Evolutionary conservation across 2,329 filamentous ascomycete species (phyloP).

Genomic region (Eutypella sp.): DNA sequence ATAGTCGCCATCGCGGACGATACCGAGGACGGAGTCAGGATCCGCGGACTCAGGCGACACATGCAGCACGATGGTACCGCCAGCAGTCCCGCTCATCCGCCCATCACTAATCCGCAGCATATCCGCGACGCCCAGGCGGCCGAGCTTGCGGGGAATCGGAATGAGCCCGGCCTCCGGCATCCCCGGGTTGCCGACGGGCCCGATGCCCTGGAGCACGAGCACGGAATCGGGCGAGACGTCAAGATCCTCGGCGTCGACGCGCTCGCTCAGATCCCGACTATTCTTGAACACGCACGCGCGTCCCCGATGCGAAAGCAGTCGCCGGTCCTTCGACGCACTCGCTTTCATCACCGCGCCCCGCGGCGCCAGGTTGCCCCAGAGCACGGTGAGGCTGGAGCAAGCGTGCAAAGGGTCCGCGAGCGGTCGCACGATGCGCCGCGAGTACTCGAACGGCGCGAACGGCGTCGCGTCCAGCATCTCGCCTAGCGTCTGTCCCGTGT

Average conservation of each 20-base stretch:
- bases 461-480: conserved; percentile 67
- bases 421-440: conserved; percentile 54
- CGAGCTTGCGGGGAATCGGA: conserved; percentile 69
- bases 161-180: conserved; percentile 79
- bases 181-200: conserved; percentile 82
- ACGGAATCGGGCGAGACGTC: conserved; percentile 59
- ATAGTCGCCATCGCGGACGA: conserved; percentile 70
- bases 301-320: conserved; percentile 40
- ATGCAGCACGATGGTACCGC: conserved; percentile 87
- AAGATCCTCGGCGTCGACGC: conserved; percentile 53
- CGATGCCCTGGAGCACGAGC: conserved; percentile 81
- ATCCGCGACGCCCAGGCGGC: conserved; percentile 68
- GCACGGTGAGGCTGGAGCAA: conserved; percentile 74
- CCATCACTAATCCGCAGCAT: conserved; percentile 85
- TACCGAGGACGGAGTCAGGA: conserved; percentile 70
- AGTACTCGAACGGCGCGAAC: conserved; percentile 38
- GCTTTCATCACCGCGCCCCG: conserved; percentile 85
- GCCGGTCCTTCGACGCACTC: conserved; percentile 74
- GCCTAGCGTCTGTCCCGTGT: conserved; percentile 79
- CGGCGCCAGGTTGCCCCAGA: conserved; percentile 79
- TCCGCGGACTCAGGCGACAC: conserved; percentile 78
- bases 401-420: conserved; percentile 62
- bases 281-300: conserved; percentile 63
- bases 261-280: conserved; percentile 67
- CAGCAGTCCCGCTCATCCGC: conserved; percentile 77